phyloP scores from a whole-genome alignment of 495 filamentous ascomycete genomes.

The Aspergillus sclerotioniger region DNA sequence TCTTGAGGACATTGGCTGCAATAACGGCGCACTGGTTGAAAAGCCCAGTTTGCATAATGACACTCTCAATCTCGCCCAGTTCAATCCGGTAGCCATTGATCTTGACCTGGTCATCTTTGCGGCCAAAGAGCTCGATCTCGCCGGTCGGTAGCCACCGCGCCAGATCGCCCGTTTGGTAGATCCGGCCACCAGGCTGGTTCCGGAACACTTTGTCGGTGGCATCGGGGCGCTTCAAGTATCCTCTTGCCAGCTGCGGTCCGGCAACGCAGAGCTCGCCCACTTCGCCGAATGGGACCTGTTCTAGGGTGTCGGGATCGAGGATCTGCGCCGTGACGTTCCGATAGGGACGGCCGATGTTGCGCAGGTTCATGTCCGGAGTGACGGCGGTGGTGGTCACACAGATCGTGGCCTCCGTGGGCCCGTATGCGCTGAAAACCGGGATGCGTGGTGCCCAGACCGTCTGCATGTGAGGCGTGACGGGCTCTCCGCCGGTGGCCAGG shows the following conservation, averaged over 20 bases:
- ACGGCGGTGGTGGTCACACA: neutral
- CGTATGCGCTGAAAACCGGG: neutral
- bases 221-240: neutral
- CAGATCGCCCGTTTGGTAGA: slow-evolving; percentile 2
- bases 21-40: neutral
- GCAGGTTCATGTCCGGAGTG: neutral
- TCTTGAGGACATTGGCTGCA: neutral
- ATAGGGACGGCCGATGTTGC: neutral
- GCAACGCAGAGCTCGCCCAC: neutral
- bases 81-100: slow-evolving; percentile 2
- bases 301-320: neutral
- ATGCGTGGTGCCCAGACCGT: neutral
- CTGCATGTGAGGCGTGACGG: neutral
- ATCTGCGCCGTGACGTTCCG: neutral
- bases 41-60: neutral
- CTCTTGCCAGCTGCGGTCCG: neutral
- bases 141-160: neutral
- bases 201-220: neutral
- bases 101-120: slow-evolving; percentile 1
- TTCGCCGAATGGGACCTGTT: neutral
- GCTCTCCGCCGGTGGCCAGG: neutral
- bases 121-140: neutral
- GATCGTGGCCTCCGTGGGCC: neutral
- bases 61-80: slow-evolving; percentile 1
- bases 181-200: neutral